Evolutionary conservation across 1,139 yeast genomes (phyloP).

Genomic region (Maudiozyma humilis): DNA sequence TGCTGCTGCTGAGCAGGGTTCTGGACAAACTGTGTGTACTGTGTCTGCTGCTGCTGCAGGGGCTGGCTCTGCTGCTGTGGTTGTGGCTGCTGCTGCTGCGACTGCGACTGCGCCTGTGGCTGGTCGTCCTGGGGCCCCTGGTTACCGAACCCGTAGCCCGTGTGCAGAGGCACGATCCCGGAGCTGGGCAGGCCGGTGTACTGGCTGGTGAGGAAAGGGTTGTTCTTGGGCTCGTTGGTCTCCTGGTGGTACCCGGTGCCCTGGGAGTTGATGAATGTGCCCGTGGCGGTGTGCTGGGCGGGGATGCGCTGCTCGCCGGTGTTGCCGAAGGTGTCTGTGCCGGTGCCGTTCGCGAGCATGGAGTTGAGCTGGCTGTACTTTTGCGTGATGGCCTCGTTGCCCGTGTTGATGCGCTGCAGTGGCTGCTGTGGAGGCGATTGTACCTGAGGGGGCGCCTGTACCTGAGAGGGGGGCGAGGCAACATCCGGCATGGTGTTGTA

Average conservation of each 20-base stretch:
- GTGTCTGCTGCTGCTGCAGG: conserved; percentile 27
- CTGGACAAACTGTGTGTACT: conserved; percentile 41
- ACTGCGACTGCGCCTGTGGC: conserved; percentile 31
- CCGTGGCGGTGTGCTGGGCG: conserved; percentile 82
- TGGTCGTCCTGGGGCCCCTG: conserved; percentile 5
- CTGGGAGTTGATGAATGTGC: conserved; percentile 72
- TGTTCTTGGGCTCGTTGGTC: conserved; percentile 36
- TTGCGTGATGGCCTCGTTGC: conserved; percentile 41
- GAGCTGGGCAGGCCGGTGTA: conserved; percentile 66
- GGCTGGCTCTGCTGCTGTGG: background rate
- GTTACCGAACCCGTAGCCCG: conserved; percentile 94
- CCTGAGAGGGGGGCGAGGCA: conserved; percentile 14
- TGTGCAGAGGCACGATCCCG: conserved; percentile 55
- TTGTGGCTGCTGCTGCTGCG: background rate
- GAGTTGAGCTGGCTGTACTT: conserved; percentile 68
- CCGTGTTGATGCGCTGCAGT: conserved; percentile 38
- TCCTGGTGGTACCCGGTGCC: conserved; percentile 73
- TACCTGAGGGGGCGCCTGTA: conserved; percentile 5
- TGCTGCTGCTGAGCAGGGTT: conserved; percentile 27
- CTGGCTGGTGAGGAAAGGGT: conserved; percentile 72
- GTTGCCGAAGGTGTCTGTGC: conserved; percentile 92
- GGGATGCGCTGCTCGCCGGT: conserved; percentile 85
- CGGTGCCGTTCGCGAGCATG: conserved; percentile 78
- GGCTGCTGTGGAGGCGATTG: conserved; percentile 3
- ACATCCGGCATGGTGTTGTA: conserved; percentile 1